These are phyloP conservation scores for Umbelopsis sp. DNA, from an alignment of 192 early-diverging fungal genomes.

Conservation along the genomic window DNA sequence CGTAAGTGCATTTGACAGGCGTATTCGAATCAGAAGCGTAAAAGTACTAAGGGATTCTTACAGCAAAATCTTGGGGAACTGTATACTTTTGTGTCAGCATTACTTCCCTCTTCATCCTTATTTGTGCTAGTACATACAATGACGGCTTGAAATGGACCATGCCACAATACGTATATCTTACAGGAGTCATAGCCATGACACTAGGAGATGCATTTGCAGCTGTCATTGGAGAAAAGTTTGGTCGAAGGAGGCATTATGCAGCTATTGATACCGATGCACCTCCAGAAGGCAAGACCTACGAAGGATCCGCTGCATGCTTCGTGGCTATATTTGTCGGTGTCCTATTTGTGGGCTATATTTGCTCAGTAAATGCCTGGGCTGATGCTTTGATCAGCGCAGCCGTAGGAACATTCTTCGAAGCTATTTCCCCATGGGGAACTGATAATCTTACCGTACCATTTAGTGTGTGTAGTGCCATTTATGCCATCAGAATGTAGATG, in stretches of 20 bases:
- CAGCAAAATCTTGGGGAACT: conserved; percentile 28
- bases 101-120: conserved; percentile 18
- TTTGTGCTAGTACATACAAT: conserved; percentile 13
- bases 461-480: conserved; percentile 19
- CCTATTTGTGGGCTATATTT: conserved; percentile 16
- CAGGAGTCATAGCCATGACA: conserved; percentile 38
- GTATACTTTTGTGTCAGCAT: conserved; percentile 32
- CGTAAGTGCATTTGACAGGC: not conserved
- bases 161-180: not conserved
- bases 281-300: conserved; percentile 9
- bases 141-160: conserved; percentile 2
- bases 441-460: conserved; percentile 35
- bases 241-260: not conserved
- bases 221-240: conserved; percentile 26
- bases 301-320: conserved; percentile 33
- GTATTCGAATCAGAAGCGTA: not conserved
- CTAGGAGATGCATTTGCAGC: conserved; percentile 33
- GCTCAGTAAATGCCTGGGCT: not conserved
- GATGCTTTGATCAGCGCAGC: conserved; percentile 26
- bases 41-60: not conserved
- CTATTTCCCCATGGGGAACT: conserved; percentile 28
- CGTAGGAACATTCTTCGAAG: conserved; percentile 25
- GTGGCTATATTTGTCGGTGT: conserved; percentile 18
- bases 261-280: not conserved
- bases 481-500: conserved; percentile 6